Evolutionary conservation across 1,284 basidiomycete species (phyloP), one percentile per base, ranked within the genome.

Genomic region (Paramarasmius palmivorus): DNA sequence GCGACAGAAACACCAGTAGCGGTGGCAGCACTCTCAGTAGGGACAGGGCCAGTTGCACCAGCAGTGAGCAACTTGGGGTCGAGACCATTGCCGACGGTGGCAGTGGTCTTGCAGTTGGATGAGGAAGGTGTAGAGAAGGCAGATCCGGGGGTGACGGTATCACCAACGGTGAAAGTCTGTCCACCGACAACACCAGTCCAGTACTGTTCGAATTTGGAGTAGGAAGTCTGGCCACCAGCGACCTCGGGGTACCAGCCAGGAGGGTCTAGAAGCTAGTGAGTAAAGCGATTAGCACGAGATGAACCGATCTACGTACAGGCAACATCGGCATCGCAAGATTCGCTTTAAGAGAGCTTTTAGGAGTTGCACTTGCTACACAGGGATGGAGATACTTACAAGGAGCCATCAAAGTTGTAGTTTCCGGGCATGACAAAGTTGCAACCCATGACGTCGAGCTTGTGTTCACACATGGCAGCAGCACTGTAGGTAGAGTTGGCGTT

Each of bases 401-500:
- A 74, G 1, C 68, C 69, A 26, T 73, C 69, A 44, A 66, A 62
- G 46, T 71, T 57, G 62, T 75, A 75, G 52, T 74, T 73, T 19
- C 72, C 58, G 36, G 58, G 58, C 58, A 60, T 60, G 44, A 60
- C 58, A 49, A 56, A 74, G 23, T 67, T 58, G 54, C 74, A 75
- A 19, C 73, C 73, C 67, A 74, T 71, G 42, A 69, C 67, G 49
- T 76, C 74, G 20, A 76, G 68, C 55, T 75, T 68, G 57, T 75
- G 74, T 69, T 68, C 69, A 53, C 73, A 76, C 73, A 75, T 75
- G 37, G 59, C 58, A 0, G 66, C 70, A 8, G 77, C 78, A 56
- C 79, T 82, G 69, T 77, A 81, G 0, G 69, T 71, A 57, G 82
- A 73, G 58, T 82, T 78, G 26, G 75, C 73, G 50, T 67, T 58